Conservation (phyloP, 2,329 filamentous ascomycete genomes). For the Coniochaeta hoffmannii region DNA sequence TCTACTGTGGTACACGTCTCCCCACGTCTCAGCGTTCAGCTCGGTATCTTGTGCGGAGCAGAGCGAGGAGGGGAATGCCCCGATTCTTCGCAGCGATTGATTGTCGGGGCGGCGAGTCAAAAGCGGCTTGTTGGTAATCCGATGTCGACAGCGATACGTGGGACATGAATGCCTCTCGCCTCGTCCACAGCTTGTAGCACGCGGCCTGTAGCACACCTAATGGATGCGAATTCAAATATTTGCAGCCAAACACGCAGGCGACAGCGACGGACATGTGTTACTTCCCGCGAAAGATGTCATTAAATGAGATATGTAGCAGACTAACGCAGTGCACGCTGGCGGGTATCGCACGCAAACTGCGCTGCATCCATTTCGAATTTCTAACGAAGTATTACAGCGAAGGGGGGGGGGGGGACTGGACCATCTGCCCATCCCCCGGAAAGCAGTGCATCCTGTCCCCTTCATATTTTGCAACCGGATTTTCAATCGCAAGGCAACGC, state of each 20-base stretch:
- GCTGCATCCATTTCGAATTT: neutral
- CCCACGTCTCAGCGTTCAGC: neutral
- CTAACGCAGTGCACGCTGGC: neutral
- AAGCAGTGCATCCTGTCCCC: neutral
- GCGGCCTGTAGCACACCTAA: neutral
- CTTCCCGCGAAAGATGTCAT: neutral
- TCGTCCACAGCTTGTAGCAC: neutral
- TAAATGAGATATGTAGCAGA: neutral
- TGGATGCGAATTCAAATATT: neutral
- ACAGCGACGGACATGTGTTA: neutral
- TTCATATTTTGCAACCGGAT: neutral
- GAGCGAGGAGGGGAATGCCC: neutral
- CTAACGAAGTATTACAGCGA: neutral
- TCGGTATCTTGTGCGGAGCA: neutral
- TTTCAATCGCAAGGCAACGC: neutral
- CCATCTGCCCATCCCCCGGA: neutral
- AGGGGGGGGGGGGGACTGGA: too few species aligned
- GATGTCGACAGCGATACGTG: neutral
- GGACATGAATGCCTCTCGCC: neutral
- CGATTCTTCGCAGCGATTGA: neutral
- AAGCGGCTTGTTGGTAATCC: neutral
- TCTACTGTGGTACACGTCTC: neutral
- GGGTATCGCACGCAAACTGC: neutral
- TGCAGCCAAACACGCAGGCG: neutral
- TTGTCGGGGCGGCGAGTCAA: neutral